Evolutionary conservation across 345 rosid species (phyloP).

Genomic region (Eucalyptus grandis): DNA sequence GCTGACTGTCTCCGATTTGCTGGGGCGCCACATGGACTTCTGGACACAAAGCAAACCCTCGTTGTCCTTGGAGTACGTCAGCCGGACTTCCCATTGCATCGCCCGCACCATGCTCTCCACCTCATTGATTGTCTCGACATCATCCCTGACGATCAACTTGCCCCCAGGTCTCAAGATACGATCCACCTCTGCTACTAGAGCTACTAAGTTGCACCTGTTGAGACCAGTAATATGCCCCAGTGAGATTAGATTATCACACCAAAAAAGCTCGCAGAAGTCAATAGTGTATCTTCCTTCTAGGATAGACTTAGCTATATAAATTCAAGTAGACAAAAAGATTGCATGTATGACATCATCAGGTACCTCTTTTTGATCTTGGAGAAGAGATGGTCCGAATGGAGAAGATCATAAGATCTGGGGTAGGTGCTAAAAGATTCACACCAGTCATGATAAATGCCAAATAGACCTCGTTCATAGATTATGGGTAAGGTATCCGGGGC

Average conservation of each 20-base stretch:
- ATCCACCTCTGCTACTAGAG: conserved; percentile 79
- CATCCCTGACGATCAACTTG: conserved; percentile 66
- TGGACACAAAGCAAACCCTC: conserved; percentile 82
- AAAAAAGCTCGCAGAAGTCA: background rate
- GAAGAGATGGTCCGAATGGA: conserved; percentile 96
- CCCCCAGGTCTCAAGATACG: conserved; percentile 86
- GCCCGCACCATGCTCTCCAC: conserved; percentile 48
- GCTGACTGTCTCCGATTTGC: conserved; percentile 37
- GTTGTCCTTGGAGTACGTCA: conserved; percentile 65
- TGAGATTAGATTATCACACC: background rate
- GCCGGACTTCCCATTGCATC: conserved; percentile 76
- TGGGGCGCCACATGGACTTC: conserved; percentile 83
- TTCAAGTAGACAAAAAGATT: background rate
- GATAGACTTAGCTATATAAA: background rate
- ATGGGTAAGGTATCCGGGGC: conserved; percentile 91
- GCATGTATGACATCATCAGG: background rate
- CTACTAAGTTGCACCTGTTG: conserved; percentile 59
- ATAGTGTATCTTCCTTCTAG: background rate
- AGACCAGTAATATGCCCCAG: background rate
- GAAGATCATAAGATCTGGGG: conserved; percentile 94
- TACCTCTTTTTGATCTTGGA: conserved; percentile 75
- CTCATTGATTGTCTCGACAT: conserved; percentile 42
- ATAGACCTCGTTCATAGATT: conserved; percentile 84
- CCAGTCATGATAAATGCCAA: conserved; percentile 96
- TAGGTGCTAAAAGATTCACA: conserved; percentile 94